These are phyloP conservation scores for Metarhizium album DNA, from an alignment of 2,329 filamentous ascomycete genomes.

Conservation along the genomic window DNA sequence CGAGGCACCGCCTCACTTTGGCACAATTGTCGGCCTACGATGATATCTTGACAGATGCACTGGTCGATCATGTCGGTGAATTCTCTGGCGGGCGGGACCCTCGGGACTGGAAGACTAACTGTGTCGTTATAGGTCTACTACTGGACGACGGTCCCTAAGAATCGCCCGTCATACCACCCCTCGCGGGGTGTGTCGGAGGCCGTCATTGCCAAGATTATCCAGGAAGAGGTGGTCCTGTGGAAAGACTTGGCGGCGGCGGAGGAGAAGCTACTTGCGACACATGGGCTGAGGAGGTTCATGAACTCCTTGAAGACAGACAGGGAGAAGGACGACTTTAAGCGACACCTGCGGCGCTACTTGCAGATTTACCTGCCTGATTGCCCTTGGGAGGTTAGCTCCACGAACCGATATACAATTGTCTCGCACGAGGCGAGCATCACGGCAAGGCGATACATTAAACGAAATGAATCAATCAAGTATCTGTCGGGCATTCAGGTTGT, in stretches of 20 bases:
- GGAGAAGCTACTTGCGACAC: slow-evolving; percentile 57
- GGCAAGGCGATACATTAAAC: slow-evolving; percentile 67
- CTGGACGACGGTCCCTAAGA: slow-evolving; percentile 95
- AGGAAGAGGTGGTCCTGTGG: slow-evolving; percentile 58
- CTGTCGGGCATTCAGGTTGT: slow-evolving; percentile 83
- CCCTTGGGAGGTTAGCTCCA: slow-evolving; percentile 82
- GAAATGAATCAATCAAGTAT: slow-evolving; percentile 82
- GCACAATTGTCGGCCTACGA: slow-evolving; percentile 87
- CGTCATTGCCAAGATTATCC: slow-evolving; percentile 50
- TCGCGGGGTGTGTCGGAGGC: slow-evolving; percentile 65
- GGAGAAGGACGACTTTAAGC: slow-evolving; percentile 77
- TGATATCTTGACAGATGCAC: slow-evolving; percentile 87
- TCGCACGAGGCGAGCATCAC: slow-evolving; percentile 82
- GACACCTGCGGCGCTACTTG: slow-evolving; percentile 81
- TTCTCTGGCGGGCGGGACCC: not conserved
- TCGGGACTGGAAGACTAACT: slow-evolving; percentile 7
- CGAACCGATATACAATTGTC: slow-evolving; percentile 88
- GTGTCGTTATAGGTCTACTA: slow-evolving; percentile 64
- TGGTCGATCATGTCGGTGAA: slow-evolving; percentile 79
- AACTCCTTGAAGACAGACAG: slow-evolving; percentile 58
- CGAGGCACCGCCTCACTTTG: slow-evolving; percentile 67
- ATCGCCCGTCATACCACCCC: slow-evolving; percentile 74
- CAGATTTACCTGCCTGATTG: slow-evolving; percentile 89
- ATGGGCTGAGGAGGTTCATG: slow-evolving; percentile 63
- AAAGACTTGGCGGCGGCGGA: slow-evolving; percentile 65